These are phyloP conservation scores for Aspergillus glaucus DNA, from an alignment of 2,329 filamentous ascomycete species.

Conservation along the genomic window DNA sequence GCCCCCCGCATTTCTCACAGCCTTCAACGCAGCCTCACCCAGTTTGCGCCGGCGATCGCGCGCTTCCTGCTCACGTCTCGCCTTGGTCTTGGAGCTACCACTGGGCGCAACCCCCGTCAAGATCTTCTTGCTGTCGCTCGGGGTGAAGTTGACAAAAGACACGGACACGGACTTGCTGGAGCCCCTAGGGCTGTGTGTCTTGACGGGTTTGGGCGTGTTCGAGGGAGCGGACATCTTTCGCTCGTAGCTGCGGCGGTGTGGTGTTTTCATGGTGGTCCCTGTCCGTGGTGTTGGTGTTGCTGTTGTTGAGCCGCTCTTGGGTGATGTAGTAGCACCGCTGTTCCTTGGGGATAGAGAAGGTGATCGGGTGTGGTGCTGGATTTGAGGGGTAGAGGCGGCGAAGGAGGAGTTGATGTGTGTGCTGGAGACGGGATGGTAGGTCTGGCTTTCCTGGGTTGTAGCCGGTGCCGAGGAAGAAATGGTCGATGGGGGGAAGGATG, in stretches of 20 bases:
- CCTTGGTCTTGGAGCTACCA: constrained; percentile 89
- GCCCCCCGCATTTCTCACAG: constrained; percentile 40
- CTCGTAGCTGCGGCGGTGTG: constrained; percentile 32
- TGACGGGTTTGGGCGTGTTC: constrained; percentile 25
- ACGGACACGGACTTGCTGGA: constrained; percentile 41
- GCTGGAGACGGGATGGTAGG: constrained; percentile 13
- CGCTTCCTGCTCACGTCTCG: constrained; percentile 82
- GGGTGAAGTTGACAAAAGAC: constrained; percentile 86
- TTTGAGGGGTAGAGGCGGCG: constrained; percentile 23
- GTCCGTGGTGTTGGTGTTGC: constrained; percentile 10
- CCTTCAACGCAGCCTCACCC: constrained; percentile 37
- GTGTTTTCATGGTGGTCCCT: constrained; percentile 22
- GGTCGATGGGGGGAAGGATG: constrained; percentile 21
- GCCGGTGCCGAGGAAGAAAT: constrained; percentile 13
- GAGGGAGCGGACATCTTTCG: constrained; percentile 36
- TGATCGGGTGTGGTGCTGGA: constrained; percentile 24
- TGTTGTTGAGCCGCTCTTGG: constrained; percentile 10
- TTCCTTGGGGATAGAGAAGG: constrained; percentile 34
- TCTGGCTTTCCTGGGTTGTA: constrained; percentile 7
- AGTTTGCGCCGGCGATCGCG: constrained; percentile 59
- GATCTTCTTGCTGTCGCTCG: constrained; percentile 68
- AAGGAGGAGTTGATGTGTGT: constrained; percentile 19
- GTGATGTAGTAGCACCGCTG: constrained; percentile 11
- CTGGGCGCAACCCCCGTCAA: constrained; percentile 87
- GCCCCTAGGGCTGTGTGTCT: constrained; percentile 25